These are phyloP conservation scores for Kuraishia borneana DNA, from an alignment of 805 yeast species.

Conservation along the genomic window DNA sequence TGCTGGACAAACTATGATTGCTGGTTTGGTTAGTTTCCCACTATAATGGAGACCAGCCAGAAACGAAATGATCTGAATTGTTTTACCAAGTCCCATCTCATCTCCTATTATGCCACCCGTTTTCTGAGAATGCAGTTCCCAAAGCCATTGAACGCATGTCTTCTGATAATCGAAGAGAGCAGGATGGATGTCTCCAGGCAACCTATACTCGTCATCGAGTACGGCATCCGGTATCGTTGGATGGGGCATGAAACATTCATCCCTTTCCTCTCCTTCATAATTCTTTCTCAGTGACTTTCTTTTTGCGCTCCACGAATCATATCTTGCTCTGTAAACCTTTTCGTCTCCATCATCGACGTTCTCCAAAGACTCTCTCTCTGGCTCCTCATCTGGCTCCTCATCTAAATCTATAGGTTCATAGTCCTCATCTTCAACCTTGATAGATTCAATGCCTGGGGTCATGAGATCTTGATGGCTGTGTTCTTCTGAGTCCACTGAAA, in stretches of 20 bases:
- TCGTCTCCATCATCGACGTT: conserved; percentile 81
- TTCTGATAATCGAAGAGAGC: conserved; percentile 86
- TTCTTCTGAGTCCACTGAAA: conserved; percentile 27
- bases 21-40: conserved; percentile 62
- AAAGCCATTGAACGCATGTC: conserved; percentile 95
- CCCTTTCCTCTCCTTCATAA: conserved; percentile 14
- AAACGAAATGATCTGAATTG: conserved; percentile 86
- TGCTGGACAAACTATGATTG: conserved; percentile 88
- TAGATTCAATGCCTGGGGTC: conserved; percentile 34
- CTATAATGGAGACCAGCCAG: conserved; percentile 86
- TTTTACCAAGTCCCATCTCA: conserved; percentile 97
- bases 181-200: conserved; percentile 89
- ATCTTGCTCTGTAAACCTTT: conserved; percentile 42
- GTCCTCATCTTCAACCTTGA: conserved; percentile 4
- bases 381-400: conserved; percentile 5
- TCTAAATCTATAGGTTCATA: conserved; percentile 5
- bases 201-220: conserved; percentile 52
- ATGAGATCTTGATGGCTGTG: conserved; percentile 33
- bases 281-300: conserved; percentile 34
- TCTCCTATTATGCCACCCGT: conserved; percentile 96
- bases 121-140: conserved; percentile 82
- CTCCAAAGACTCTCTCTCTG: conserved; percentile 11
- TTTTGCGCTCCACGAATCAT: conserved; percentile 45
- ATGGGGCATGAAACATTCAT: conserved; percentile 70
- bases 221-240: conserved; percentile 69